A percentile compares a stretch with the other conserved stretches of the same genome.
phyloP scores from a whole-genome alignment of 352 stramenopile species.

The Globisporangium recalcitrans region DNA sequence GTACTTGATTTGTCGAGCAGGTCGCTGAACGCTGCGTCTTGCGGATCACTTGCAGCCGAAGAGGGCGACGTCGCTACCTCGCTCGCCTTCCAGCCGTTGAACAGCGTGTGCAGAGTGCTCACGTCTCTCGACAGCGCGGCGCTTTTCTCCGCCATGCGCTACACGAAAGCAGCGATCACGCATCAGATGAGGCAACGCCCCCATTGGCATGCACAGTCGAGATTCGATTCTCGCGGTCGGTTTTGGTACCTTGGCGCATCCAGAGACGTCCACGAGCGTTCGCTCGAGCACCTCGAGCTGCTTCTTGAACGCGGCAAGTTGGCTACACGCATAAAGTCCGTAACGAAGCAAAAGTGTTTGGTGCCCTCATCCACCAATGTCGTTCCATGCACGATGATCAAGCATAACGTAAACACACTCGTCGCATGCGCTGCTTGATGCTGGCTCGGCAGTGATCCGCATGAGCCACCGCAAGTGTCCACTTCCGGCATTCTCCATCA shows the following conservation, averaged over 20 bases:
- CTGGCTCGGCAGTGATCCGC: conserved; percentile 36
- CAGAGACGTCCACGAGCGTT: conserved; percentile 37
- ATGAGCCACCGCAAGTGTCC: conserved; percentile 69
- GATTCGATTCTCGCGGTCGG: not conserved
- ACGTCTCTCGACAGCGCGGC: conserved; percentile 51
- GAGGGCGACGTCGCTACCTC: conserved; percentile 22
- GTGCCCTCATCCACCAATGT: not conserved
- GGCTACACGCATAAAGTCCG: conserved; percentile 17
- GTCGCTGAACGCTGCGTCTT: conserved; percentile 29
- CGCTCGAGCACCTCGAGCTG: conserved; percentile 58
- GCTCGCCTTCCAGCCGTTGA: conserved; percentile 48
- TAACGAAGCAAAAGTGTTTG: not conserved
- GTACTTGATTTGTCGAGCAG: conserved; percentile 51
- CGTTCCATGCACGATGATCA: not conserved
- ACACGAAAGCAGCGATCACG: not conserved
- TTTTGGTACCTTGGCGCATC: conserved; percentile 39
- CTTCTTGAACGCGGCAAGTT: conserved; percentile 44
- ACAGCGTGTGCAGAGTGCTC: conserved; percentile 37
- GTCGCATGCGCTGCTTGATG: conserved; percentile 26
- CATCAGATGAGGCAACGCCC: too few species aligned
- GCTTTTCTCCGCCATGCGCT: conserved; percentile 56
- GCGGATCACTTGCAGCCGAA: conserved; percentile 1
- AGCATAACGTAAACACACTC: conserved; percentile 21
- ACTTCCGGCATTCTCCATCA: conserved; percentile 54
- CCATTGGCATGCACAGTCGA: not conserved